Conservation (phyloP, 441 rosid genomes). For the Gossypium schwendimanii region DNA sequence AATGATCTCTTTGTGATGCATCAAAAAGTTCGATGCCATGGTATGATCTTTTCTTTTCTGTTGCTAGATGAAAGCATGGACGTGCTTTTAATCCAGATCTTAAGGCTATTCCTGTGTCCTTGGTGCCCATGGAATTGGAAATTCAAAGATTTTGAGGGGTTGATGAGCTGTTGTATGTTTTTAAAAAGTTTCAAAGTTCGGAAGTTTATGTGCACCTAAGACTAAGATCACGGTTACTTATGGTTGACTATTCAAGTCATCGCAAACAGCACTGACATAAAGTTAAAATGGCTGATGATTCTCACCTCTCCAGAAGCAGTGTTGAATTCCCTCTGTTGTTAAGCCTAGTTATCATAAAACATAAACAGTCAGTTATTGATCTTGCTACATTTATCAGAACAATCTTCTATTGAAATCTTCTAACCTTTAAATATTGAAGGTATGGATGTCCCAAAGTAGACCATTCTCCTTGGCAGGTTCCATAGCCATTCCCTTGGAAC, state of each 20-base stretch:
- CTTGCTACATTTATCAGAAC: neutral
- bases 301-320: conserved; percentile 55
- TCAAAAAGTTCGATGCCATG: neutral
- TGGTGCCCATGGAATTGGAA: neutral
- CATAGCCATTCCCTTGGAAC: conserved; percentile 48
- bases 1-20: neutral
- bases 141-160: neutral
- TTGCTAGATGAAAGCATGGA: neutral
- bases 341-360: conserved; percentile 31
- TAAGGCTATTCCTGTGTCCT: conserved; percentile 1
- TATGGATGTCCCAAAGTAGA: conserved; percentile 56
- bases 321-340: conserved; percentile 45
- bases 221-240: neutral
- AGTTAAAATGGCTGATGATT: neutral
- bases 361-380: neutral
- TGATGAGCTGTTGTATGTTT: neutral
- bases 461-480: conserved; percentile 42
- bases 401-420: conserved; percentile 9
- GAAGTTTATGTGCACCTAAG: conserved; percentile 6
- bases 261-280: conserved; percentile 7
- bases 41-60: neutral
- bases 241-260: conserved; percentile 4
- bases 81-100: neutral
- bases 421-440: conserved; percentile 51
- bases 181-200: neutral